Conservation (phyloP, 164 flowering plant species). For the Vitis cinerea region DNA sequence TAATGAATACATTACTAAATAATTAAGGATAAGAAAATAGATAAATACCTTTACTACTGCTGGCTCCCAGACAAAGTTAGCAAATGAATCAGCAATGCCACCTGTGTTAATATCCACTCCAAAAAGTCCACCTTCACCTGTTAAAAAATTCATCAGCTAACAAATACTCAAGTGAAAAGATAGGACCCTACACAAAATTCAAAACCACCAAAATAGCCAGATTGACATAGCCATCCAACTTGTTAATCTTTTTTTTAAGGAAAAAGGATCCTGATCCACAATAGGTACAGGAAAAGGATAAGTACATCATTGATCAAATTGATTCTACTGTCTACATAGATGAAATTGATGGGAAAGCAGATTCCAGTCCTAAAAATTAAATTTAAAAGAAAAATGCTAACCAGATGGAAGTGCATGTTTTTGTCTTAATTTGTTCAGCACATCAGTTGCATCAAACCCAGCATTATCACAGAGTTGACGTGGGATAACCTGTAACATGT, state of each 20-base stretch:
- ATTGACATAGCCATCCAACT: not conserved
- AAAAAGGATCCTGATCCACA: not conserved
- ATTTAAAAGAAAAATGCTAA: constrained; percentile 19
- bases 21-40: not conserved
- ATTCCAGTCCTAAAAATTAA: not conserved
- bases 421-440: constrained; percentile 92
- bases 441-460: constrained; percentile 99
- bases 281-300: not conserved
- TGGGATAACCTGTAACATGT: constrained; percentile 72
- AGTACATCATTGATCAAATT: not conserved
- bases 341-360: not conserved
- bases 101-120: constrained; percentile 98
- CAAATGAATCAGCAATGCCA: constrained; percentile 89
- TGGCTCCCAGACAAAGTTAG: constrained; percentile 99
- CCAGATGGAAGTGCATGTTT: constrained; percentile 97
- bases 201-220: not conserved
- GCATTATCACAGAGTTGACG: constrained; percentile 98
- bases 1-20: not conserved
- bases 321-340: not conserved
- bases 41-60: constrained; percentile 84
- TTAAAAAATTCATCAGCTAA: constrained; percentile 2
- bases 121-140: constrained; percentile 91
- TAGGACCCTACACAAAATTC: too few relatives aligned
- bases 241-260: too few relatives aligned
- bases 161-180: not conserved